A percentile compares a stretch with the other conserved stretches of the same genome.
phyloP scores from a whole-genome alignment of 371 early-diverging fungal species.

The Fennellomyces sp. region DNA sequence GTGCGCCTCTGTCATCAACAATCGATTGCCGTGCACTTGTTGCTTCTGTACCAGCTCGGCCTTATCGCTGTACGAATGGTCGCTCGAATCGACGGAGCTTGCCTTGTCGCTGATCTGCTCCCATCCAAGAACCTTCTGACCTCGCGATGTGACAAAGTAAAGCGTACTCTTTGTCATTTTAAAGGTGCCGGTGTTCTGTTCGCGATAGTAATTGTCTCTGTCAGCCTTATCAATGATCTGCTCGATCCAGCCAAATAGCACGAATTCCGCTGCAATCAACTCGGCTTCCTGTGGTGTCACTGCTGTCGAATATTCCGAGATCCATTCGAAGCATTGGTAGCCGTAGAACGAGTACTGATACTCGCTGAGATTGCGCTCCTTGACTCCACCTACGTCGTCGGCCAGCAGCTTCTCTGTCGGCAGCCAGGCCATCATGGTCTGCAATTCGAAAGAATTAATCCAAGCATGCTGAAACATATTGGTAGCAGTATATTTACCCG shows the following conservation, averaged over 20 bases:
- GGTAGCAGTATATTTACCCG: constrained; percentile 21
- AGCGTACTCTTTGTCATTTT: constrained; percentile 47
- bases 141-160: constrained; percentile 61
- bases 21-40: constrained; percentile 8
- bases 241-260: constrained; percentile 56
- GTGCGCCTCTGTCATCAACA: constrained; percentile 13
- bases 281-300: constrained; percentile 63
- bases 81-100: constrained; percentile 2
- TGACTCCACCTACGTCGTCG: constrained; percentile 50
- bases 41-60: constrained; percentile 5
- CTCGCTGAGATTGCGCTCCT: constrained; percentile 14
- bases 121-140: constrained; percentile 60
- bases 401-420: constrained; percentile 34
- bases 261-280: constrained; percentile 56
- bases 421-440: constrained; percentile 57
- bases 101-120: constrained; percentile 8
- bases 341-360: constrained; percentile 39
- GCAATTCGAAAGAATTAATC: neutral
- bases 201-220: constrained; percentile 15
- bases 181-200: constrained; percentile 29
- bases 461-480: no score
- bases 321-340: constrained; percentile 59
- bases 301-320: constrained; percentile 62
- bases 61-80: constrained; percentile 4
- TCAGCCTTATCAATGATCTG: constrained; percentile 50